These are phyloP conservation scores for Rhododendron ovatum DNA, from an alignment of 148 eudicot species.

Conservation along the genomic window DNA sequence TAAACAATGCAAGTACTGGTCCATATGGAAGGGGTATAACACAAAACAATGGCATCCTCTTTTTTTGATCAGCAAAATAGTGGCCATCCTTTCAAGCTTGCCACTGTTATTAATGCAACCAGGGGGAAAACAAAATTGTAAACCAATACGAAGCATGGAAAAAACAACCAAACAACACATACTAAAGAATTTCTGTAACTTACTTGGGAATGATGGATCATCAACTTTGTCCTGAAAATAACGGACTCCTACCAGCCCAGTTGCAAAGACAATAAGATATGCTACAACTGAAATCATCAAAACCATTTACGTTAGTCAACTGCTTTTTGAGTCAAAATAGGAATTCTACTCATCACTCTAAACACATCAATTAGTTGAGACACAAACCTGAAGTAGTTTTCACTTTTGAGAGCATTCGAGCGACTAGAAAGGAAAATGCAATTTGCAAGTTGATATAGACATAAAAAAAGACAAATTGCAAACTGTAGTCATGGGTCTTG, in stretches of 20 bases:
- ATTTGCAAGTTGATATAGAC: conserved; percentile 83
- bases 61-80: no score
- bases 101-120: neutral
- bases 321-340: neutral
- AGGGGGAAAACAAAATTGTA: neutral
- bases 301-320: neutral
- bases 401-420: conserved; percentile 18
- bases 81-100: neutral
- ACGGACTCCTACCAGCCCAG: conserved; percentile 64
- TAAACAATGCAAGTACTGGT: neutral
- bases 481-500: conserved; percentile 60
- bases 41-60: neutral
- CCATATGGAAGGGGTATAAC: neutral
- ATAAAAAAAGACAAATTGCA: conserved; percentile 78
- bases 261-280: conserved; percentile 59
- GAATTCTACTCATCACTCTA: neutral
- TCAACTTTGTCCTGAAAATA: conserved; percentile 40
- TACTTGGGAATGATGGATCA: conserved; percentile 83
- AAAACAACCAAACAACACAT: neutral
- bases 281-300: conserved; percentile 59
- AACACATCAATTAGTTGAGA: conserved; percentile 10
- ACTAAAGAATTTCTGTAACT: conserved; percentile 16
- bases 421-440: conserved; percentile 38
- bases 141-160: neutral
- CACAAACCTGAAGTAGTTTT: conserved; percentile 69